phyloP scores from a whole-genome alignment of 2,329 filamentous ascomycete genomes.

The Xylariales sp. region DNA sequence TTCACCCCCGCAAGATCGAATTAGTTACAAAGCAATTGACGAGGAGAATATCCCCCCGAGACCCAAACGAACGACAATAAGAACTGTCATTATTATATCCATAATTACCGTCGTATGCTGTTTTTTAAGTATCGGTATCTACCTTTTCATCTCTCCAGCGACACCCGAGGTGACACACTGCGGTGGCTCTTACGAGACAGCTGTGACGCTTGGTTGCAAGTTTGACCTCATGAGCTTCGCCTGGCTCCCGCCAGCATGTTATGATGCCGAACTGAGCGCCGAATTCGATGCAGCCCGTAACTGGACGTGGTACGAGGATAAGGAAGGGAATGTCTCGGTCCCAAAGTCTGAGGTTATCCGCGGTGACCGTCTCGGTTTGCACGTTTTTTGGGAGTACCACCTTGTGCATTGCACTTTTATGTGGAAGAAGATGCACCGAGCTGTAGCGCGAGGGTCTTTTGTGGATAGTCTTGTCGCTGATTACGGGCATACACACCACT shows the following conservation, averaged over 20 bases:
- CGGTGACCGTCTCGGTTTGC: constrained; percentile 8
- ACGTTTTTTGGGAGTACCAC: constrained; percentile 14
- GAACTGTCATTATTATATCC: too few relatives aligned
- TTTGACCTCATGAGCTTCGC: constrained; percentile 21
- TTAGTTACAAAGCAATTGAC: too few relatives aligned
- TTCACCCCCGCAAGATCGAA: too few relatives aligned
- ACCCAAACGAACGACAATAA: too few relatives aligned
- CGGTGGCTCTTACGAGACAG: too few relatives aligned
- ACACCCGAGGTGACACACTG: too few relatives aligned
- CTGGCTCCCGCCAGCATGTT: constrained; percentile 19
- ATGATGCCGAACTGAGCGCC: constrained; percentile 14
- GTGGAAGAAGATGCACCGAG: constrained; percentile 17
- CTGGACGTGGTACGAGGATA: constrained; percentile 10
- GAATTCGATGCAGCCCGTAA: constrained; percentile 10
- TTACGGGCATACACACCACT: not conserved
- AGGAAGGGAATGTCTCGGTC: constrained; percentile 7
- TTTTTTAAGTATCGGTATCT: too few relatives aligned
- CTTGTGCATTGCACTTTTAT: constrained; percentile 14
- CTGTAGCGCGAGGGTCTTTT: constrained; percentile 2
- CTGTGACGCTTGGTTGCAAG: constrained; percentile 16
- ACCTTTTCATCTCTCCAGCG: too few relatives aligned
- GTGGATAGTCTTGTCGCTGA: not conserved
- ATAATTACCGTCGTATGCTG: too few relatives aligned
- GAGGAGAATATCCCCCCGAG: too few relatives aligned
- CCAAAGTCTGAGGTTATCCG: constrained; percentile 7